These are phyloP conservation scores for Coemansia guatemalensis DNA, from an alignment of 192 early-diverging fungal species.

Conservation along the genomic window DNA sequence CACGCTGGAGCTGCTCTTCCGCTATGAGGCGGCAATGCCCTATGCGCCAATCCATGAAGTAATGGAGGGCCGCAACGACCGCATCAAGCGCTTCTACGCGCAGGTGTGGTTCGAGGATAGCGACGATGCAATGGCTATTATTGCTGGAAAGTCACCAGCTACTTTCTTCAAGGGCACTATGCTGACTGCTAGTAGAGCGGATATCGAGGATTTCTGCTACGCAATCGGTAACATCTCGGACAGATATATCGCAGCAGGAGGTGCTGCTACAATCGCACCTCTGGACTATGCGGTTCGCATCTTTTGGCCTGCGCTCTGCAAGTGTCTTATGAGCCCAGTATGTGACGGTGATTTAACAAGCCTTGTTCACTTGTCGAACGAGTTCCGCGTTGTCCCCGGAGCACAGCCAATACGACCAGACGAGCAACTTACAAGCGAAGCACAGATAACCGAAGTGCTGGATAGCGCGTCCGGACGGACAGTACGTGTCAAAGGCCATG, in stretches of 20 bases:
- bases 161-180: not conserved
- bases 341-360: slow-evolving; percentile 87
- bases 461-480: slow-evolving; percentile 83
- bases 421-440: slow-evolving; percentile 71
- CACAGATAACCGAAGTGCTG: slow-evolving; percentile 73
- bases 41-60: slow-evolving; percentile 78
- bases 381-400: slow-evolving; percentile 72
- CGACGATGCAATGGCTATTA: slow-evolving; percentile 6
- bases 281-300: slow-evolving; percentile 94
- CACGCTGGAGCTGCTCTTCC: slow-evolving; percentile 79
- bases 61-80: slow-evolving; percentile 62
- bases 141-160: not conserved
- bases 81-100: slow-evolving; percentile 68
- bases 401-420: slow-evolving; percentile 61
- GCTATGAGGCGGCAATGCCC: slow-evolving; percentile 73
- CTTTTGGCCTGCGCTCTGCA: slow-evolving; percentile 84
- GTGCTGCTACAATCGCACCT: slow-evolving; percentile 46
- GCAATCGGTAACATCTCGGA: slow-evolving; percentile 66
- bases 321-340: slow-evolving; percentile 82
- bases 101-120: slow-evolving; percentile 55
- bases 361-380: slow-evolving; percentile 89
- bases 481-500: slow-evolving; percentile 75
- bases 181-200: slow-evolving; percentile 25
- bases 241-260: slow-evolving; percentile 38
- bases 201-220: slow-evolving; percentile 82